Base-by-base conservation (phyloP, 2,329 filamentous ascomycete genomes). In the Pezicula radicicola region DNA sequence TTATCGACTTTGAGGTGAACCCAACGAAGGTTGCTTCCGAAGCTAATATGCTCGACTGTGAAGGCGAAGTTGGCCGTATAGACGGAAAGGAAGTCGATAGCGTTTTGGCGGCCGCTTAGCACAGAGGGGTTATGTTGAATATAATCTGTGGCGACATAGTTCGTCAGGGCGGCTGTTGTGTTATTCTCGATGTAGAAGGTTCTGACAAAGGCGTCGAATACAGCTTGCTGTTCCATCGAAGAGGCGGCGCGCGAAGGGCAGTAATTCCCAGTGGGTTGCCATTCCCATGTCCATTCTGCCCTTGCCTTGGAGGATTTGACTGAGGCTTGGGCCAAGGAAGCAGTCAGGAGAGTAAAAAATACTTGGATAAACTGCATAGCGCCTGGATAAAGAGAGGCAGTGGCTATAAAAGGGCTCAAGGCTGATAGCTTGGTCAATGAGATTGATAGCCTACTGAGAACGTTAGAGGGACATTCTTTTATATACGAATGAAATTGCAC, bases 111-210 rank as follows among this genome's bases (percentile, higher is more conserved):
- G 3, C 60, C 58, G 12, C 49, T 51, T 2, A 44, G 42, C n/a
- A 51, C 55, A 15, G 47, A 46, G 2, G 58, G 56, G 36, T 60
- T 58, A 37, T 62, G 60, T 46, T 62, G 51, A 46, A 56, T 60
- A 37, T 59, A 57, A 46, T 60, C 47, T 9, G 28, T 13, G 9
- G 46, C 50, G 13, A 62, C 49, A 36, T 58, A 53, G 35, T 46
- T 50, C 15, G 49, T 27, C 18, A 62, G 53, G 4, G 55, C 56
- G 9, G 40, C 48, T 8, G 44, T 48, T 41, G 53, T 50, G 21
- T 60, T 48, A 18, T 58, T 59, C 8, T 54, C 44, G 15, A 54
- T 40, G 47, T 55, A 62, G 21, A 59, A 51, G 6, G 46, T 46
- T 7, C 54, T 27, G 44, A 60, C 18, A 41, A 60, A 62, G 13